Percentiles rank a stretch among this genome's conserved stretches.
These are phyloP conservation scores for Rauvolfia tetraphylla DNA, from an alignment of 257 asterid species.

Conservation along the genomic window DNA sequence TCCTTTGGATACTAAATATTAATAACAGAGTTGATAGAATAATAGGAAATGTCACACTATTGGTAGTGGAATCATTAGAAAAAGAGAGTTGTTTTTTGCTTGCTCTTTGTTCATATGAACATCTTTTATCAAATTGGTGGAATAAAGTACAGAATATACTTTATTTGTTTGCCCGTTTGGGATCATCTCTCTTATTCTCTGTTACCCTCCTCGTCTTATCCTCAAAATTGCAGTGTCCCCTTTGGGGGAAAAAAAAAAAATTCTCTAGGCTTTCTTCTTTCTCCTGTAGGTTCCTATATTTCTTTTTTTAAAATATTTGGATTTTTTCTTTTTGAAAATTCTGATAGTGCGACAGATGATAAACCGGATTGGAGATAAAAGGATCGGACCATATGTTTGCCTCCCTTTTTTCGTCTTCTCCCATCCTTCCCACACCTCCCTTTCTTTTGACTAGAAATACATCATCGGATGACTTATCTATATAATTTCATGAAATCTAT, in stretches of 20 bases:
- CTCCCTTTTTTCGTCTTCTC: background rate
- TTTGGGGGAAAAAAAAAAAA: too few species aligned
- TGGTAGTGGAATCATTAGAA: background rate
- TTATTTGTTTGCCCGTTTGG: background rate
- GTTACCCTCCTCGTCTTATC: background rate
- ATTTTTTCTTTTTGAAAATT: too few species aligned
- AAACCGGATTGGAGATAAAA: too few species aligned
- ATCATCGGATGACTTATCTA: background rate
- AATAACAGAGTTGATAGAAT: background rate
- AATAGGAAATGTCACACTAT: background rate
- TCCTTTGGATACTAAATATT: conserved; percentile 36
- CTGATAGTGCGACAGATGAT: too few species aligned
- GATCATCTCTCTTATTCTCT: background rate
- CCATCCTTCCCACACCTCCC: background rate
- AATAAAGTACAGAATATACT: background rate
- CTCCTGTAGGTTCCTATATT: too few species aligned
- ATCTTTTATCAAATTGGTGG: background rate
- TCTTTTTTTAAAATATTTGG: too few species aligned
- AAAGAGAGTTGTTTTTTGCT: background rate
- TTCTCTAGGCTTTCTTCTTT: too few species aligned
- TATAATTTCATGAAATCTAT: background rate
- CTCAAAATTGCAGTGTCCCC: too few species aligned
- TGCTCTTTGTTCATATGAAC: background rate
- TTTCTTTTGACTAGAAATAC: too few species aligned
- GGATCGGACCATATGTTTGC: too few species aligned